Base-by-base conservation (phyloP, 2,329 filamentous ascomycete species). In the Pseudogymnoascus sp. region DNA sequence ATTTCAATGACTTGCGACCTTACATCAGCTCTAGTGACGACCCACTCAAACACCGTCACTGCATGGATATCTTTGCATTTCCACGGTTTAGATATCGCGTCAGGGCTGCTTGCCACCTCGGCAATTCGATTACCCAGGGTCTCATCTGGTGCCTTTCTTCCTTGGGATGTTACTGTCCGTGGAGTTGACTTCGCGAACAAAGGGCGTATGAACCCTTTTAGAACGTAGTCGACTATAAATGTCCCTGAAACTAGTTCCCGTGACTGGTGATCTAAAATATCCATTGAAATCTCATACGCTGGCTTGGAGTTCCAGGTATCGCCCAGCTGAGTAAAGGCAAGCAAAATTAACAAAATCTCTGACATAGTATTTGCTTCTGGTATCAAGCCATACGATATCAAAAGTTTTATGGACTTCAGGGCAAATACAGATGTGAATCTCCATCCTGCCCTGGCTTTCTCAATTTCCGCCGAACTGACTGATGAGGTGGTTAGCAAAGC, bases 181-280 rank as follows among this genome's bases (percentile, higher is more conserved):
- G 84, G 80, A 19, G 79, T 81, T 14, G 82, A 78, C 64, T 79
- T 80, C 29, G 80, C 79, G 76, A 93, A 92, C 5, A 90, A 76
- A 29, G 86, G 86, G 38, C 86, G 86, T 61, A 93, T 79, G 70
- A 86, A 86, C 69, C 77, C 75, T 65, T 81, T 78, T 3, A 93
- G 81, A 63, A 91, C 77, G 40, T 80, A 75, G n/a, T 80, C 77
- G 16, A 81, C 76, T 67, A 86, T 76, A 67, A 85, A 81, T 1
- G 67, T 63, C 21, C 37, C 26, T 26, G 59, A 8, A 31, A 26
- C 14, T 26, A 16, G 19, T 40, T 61, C 38, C 59, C 40, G 35
- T 61, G 21, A 4, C 24, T 38, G 59, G 21, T 21, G 14, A 40
- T 42, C 26, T 24, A 61, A 40, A 6, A 26, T 5, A 26, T 29